These are phyloP conservation scores for Neurospora crassa DNA, from an alignment of 2,329 filamentous ascomycete species.

Conservation along the genomic window DNA sequence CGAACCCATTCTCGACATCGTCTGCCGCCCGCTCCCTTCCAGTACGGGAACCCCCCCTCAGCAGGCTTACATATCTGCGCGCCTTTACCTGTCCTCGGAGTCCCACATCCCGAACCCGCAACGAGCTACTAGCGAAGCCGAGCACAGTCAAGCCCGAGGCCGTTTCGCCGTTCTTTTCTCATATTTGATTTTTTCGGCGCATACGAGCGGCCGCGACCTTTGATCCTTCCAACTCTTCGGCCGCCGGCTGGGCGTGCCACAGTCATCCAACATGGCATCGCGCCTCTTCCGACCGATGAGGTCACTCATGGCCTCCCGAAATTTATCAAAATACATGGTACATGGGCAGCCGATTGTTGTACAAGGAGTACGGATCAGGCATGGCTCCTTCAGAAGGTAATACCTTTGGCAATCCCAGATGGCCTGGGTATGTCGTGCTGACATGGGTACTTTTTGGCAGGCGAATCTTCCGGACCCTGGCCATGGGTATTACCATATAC, in stretches of 20 bases:
- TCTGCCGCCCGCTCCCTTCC: neutral
- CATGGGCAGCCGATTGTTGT: neutral
- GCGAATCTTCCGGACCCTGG: neutral
- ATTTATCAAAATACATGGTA: neutral
- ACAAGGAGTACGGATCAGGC: neutral
- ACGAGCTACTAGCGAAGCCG: neutral
- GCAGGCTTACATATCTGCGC: neutral
- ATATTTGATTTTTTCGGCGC: neutral
- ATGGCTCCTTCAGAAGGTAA: neutral
- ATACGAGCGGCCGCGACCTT: neutral
- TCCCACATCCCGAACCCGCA: neutral
- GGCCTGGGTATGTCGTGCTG: neutral
- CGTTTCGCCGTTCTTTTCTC: neutral
- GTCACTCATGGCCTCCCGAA: constrained; percentile 3
- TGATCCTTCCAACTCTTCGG: constrained; percentile 1
- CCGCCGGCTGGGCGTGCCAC: constrained; percentile 14
- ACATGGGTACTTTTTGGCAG: neutral
- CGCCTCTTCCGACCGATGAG: constrained; percentile 11
- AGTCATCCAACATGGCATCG: constrained; percentile 8
- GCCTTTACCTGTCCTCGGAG: neutral
- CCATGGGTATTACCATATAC: constrained; percentile 4
- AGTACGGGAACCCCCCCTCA: neutral
- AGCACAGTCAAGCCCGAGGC: neutral
- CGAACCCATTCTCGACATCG: neutral
- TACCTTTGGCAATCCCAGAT: neutral